Base-by-base conservation (phyloP, 306 rosid genomes). In the Sicyos edulis region DNA sequence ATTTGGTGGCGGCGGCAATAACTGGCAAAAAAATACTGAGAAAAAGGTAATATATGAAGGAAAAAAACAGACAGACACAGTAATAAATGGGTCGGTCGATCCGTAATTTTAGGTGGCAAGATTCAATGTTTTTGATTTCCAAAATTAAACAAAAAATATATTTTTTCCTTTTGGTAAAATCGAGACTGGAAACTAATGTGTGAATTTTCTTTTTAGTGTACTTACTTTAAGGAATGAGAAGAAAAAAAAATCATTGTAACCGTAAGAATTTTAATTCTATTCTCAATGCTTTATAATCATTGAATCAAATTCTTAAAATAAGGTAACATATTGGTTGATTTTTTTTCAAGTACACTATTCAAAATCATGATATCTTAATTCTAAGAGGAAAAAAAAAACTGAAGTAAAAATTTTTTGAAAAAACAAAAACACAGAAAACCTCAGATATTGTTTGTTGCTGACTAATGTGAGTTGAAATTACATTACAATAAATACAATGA, bases 71-170 rank as follows among this genome's bases (percentile, higher is more conserved):
- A 65, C 53, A 14, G 53, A 40, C 52, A 7, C 45, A n/a, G 76
- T 62, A 13, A 69, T 63, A 61, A 74, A 59, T 74, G 12, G 47
- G 61, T 42, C 74, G 47, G 78, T 53, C 61, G 72, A 53, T 73
- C 29, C 82, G 19, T 57, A 49, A 29, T 71, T n/a, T 67, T 54
- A 56, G 42, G 16, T 56, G 47, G 9, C 42, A 54, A 75, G 44
- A 55, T 50, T 70, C 42, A 70, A 70, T 71, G 29, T 65, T 44
- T 42, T 10, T 20, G 21, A 47, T 60, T 24, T 40, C 66, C 45
- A 29, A 26, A 54, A 55, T 53, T 16, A 55, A 55, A 17, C 21
- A 3, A 13, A 50, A 50, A 4, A 5, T 15, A 45, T 9, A 1
- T 45, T 16, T 53, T 53, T 53, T 6, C 8, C 10, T 1, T 53